phyloP scores from a whole-genome alignment of 148 eudicot genomes.

The Talinum fruticosum region DNA sequence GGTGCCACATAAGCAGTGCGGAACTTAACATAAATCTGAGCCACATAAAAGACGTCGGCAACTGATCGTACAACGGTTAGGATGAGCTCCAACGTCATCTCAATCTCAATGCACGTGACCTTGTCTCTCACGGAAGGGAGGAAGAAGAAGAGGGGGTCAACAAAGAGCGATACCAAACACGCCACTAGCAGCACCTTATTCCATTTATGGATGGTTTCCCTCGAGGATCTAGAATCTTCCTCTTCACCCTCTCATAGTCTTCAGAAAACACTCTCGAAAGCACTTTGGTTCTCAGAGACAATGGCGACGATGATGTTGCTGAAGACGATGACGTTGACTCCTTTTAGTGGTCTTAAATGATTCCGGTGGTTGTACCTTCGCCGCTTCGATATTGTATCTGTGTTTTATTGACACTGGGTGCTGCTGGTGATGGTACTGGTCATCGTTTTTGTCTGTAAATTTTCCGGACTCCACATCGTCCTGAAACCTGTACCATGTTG shows the following conservation, averaged over 20 bases:
- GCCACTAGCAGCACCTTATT: conserved; percentile 52
- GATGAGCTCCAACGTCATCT: conserved; percentile 37
- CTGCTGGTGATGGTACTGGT: neutral
- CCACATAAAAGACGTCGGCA: conserved; percentile 50
- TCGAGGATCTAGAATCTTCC: conserved; percentile 58
- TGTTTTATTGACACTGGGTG: conserved; percentile 10
- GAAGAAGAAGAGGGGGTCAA: conserved; percentile 80
- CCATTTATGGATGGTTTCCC: conserved; percentile 47
- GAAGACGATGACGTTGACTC: conserved; percentile 1
- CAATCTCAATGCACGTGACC: conserved; percentile 51
- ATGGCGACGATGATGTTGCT: neutral
- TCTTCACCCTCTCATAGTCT: conserved; percentile 51
- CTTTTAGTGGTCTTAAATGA: neutral
- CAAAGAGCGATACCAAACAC: conserved; percentile 53
- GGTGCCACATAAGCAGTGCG: conserved; percentile 82
- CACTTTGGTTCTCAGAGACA: conserved; percentile 43
- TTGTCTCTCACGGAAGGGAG: conserved; percentile 36
- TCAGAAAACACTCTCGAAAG: conserved; percentile 69
- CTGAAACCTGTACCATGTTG: conserved; percentile 33
- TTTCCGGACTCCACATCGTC: conserved; percentile 38
- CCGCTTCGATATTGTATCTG: conserved; percentile 35
- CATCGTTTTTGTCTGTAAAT: conserved; percentile 13
- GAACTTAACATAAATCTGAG: conserved; percentile 67
- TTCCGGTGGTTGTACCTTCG: conserved; percentile 18
- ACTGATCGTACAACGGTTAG: conserved; percentile 55